A percentile compares a stretch with the other conserved stretches of the same genome.
Evolutionary conservation across 306 rosid genomes (phyloP).

Genomic region (Acmispon strigosus): DNA sequence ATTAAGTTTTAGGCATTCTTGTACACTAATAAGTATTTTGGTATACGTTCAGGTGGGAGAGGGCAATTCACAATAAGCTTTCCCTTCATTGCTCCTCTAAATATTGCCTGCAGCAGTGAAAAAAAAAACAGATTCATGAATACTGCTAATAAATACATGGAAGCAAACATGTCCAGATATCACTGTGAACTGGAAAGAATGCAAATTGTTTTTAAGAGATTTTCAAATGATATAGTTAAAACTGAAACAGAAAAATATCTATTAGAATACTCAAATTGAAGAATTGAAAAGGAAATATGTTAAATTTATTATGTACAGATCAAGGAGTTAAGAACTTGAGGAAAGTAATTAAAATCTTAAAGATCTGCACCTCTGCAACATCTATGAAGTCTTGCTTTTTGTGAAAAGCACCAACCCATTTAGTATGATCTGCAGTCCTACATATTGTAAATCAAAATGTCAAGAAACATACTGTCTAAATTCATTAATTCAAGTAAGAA

Average conservation of each 20-base stretch:
- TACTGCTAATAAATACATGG: neutral
- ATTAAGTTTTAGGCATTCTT: slow-evolving; percentile 47
- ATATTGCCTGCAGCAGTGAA: slow-evolving; percentile 51
- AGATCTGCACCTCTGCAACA: slow-evolving; percentile 43
- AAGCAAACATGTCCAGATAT: neutral
- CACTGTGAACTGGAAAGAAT: neutral
- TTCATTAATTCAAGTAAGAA: neutral
- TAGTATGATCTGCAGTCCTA: slow-evolving; percentile 55
- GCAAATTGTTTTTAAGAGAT: neutral
- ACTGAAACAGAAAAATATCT: neutral
- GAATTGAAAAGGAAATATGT: no score
- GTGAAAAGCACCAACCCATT: slow-evolving; percentile 53
- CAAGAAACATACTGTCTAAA: neutral
- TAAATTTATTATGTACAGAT: neutral
- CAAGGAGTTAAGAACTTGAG: neutral
- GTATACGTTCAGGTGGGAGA: slow-evolving; percentile 54
- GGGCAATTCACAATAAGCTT: slow-evolving; percentile 80
- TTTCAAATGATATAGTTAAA: no score
- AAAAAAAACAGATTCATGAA: slow-evolving; percentile 12
- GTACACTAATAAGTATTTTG: slow-evolving; percentile 64
- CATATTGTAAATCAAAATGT: neutral
- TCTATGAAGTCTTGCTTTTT: slow-evolving; percentile 47
- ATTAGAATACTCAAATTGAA: neutral
- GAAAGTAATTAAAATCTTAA: neutral
- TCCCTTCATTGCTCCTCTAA: slow-evolving; percentile 85